phyloP scores from a whole-genome alignment of 1,139 yeast species.

The Kodamaea plutei region DNA sequence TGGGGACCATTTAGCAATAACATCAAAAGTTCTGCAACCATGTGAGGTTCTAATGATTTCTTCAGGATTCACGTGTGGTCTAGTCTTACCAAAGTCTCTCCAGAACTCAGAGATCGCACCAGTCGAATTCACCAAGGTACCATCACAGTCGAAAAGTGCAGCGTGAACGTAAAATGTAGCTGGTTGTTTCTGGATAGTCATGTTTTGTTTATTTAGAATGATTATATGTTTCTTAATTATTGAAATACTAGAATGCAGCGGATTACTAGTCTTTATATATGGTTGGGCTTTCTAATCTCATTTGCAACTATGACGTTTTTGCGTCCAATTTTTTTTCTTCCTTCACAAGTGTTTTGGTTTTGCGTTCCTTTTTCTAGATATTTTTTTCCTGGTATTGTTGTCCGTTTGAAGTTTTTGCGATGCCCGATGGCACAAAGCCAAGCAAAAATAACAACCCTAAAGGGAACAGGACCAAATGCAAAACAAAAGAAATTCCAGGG shows the following conservation, averaged over 20 bases:
- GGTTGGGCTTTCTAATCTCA: too few species aligned
- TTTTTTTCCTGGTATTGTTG: too few species aligned
- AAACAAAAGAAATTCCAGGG: too few species aligned
- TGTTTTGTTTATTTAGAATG: constrained; percentile 8
- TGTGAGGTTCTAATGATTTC: constrained; percentile 72
- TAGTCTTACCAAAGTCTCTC: constrained; percentile 65
- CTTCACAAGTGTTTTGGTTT: too few species aligned
- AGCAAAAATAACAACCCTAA: too few species aligned
- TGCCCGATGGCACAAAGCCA: too few species aligned
- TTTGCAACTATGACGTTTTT: too few species aligned
- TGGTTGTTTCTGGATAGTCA: constrained; percentile 37
- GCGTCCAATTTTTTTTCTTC: too few species aligned
- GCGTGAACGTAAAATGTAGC: constrained; percentile 46
- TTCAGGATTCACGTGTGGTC: constrained; percentile 68
- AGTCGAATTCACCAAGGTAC: constrained; percentile 79
- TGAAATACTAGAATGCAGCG: not conserved
- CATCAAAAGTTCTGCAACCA: constrained; percentile 81
- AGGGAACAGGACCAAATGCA: too few species aligned
- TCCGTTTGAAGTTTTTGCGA: too few species aligned
- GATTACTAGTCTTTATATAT: constrained; percentile 8
- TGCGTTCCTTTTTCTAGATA: too few species aligned
- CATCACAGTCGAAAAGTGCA: constrained; percentile 77
- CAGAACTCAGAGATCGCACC: constrained; percentile 80
- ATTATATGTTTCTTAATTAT: constrained; percentile 1
- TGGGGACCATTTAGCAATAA: constrained; percentile 70